A percentile compares a stretch with the other conserved stretches of the same genome.
Conservation (phyloP, 129 eudicot species). For the Oenanthe sinensis region DNA sequence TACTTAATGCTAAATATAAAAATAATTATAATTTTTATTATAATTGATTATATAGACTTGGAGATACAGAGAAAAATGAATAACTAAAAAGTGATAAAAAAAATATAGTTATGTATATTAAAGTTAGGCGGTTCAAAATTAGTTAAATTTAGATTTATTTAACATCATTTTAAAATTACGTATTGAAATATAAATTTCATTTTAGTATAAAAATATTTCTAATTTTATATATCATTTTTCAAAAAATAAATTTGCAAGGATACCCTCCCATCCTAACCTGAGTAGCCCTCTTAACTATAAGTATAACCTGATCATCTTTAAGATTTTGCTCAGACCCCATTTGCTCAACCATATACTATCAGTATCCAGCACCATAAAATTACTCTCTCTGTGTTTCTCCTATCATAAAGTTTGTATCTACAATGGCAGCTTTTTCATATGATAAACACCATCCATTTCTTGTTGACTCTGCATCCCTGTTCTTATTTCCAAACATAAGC, state of each 20-base stretch:
- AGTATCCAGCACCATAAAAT: neutral
- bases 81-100: too few species aligned
- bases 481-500: slow-evolving; percentile 26
- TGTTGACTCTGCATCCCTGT: slow-evolving; percentile 19
- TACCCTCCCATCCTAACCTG: neutral
- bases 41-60: too few species aligned
- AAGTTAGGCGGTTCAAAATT: too few species aligned
- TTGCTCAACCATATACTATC: neutral
- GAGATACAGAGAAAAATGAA: too few species aligned
- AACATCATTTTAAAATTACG: too few species aligned
- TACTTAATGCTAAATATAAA: too few species aligned
- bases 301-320: neutral
- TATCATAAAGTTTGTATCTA: neutral
- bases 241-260: neutral
- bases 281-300: neutral
- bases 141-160: too few species aligned
- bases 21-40: too few species aligned
- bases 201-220: too few species aligned
- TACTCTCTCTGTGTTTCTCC: neutral
- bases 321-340: slow-evolving; percentile 2
- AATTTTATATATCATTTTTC: too few species aligned
- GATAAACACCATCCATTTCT: slow-evolving; percentile 22
- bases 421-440: slow-evolving; percentile 11
- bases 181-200: too few species aligned
- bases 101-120: too few species aligned